Conservation (phyloP, 208 protist genomes). For the Plasmodiophora brassicae region DNA sequence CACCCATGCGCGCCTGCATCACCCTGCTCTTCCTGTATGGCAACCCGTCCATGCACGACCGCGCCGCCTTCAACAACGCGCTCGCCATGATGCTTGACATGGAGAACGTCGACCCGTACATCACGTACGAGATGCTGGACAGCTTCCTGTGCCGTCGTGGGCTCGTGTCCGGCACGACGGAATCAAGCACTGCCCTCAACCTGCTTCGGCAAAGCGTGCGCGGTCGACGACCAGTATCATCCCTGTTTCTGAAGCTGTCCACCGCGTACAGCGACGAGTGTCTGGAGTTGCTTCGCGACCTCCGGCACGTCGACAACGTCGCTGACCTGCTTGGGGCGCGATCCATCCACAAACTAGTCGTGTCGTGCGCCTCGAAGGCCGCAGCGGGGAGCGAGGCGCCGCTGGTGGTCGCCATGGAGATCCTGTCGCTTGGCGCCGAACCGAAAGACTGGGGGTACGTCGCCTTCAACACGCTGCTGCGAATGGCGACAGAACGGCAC, state of each 20-base stretch:
- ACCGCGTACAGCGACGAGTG: not conserved
- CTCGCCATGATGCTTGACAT: not conserved
- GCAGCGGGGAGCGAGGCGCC: not conserved
- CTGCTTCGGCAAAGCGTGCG: not conserved
- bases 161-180: not conserved
- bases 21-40: not conserved
- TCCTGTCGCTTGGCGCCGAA: not conserved
- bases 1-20: not conserved
- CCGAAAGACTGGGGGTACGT: not conserved
- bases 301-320: not conserved
- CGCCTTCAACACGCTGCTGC: constrained; percentile 9
- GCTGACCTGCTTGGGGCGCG: not conserved
- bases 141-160: not conserved
- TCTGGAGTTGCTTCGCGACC: not conserved
- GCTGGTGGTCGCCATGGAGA: not conserved
- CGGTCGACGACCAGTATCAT: not conserved
- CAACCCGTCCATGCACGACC: not conserved
- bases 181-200: not conserved
- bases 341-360: not conserved
- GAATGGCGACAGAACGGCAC: not conserved
- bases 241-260: constrained; percentile 21
- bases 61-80: not conserved
- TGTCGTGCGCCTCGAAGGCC: too few species aligned
- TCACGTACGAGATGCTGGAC: constrained; percentile 3
- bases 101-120: not conserved